Evolutionary conservation across 805 yeast species (phyloP), one percentile per base, ranked within the genome.

Genomic region (Saccharomycopsis javanensis): DNA sequence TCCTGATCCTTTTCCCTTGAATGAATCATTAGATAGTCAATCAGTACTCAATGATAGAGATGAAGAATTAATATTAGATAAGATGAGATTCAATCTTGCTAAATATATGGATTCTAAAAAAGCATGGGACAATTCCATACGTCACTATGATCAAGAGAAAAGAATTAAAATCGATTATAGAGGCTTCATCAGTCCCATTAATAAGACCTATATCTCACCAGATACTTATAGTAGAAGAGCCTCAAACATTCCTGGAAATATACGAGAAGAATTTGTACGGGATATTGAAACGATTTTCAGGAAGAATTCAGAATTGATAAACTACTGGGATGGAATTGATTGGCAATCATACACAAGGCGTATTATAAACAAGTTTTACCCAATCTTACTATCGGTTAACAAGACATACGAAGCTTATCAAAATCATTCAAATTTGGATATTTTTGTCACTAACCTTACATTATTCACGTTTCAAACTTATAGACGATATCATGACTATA

Each of bases 291-390:
- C 51, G 0, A 61, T 65, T 8, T 60, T 75, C 10, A 35, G 2
- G 6, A n/a, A 28, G 23, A 55, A 55, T 30, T 31, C 60, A 18
- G 45, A 66, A 0, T 72, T 71, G 1, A 72, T 70, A 23, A 68
- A 74, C 56, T 78, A 81, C 4, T 67, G 66, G 42, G 38, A 63
- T 5, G 73, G 78, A 11, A 80, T 78, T 0, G 67, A 83, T 64
- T 83, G 88, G 88, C 82, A 77, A 62, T 59, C 67, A n/a, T 68
- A 76, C 2, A 75, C 83, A 0, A 74, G 72, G 52, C 72, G 69
- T 34, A 75, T 82, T n/a, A 75, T 72, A 5, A 68, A 68, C 30
- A 81, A 81, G 63, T 83, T 83, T 65, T 70, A 80, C 1, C 85
- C 86, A 10, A 67, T 75, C 38, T 63, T 82, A 25, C 61, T 69